Base-by-base conservation (phyloP, 1,284 basidiomycete species). In the Irpex sp. region DNA sequence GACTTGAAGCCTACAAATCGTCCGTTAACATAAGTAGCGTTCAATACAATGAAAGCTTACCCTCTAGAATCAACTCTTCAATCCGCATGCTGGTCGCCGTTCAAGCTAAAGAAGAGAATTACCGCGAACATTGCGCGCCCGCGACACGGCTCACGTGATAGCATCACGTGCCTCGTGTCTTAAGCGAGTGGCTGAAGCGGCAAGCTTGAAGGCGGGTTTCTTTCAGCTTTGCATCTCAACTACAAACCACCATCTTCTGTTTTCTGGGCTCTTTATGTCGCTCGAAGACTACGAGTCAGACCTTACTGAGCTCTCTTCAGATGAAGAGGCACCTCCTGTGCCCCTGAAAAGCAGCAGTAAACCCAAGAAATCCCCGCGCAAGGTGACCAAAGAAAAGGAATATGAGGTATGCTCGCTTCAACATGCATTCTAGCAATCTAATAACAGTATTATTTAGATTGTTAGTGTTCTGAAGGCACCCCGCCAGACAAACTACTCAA, bases 1-100 rank as follows among this genome's bases (percentile, higher is more conserved):
- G 95, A 98, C 77, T 98, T 98, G 84, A 96, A 96, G 59, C 94
- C 93, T 94, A 53, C 11, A 13, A 19, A 19, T 5, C 26, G 11
- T 64, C 1, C 60, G 15, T 7, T 13, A 15, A 17, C 36, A 21
- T 43, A 26, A 9, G n/a, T 47, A 35, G 21, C 3, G 36, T 17
- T 19, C 26, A 21, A 47, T 11, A n/a, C 31, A 55, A 26, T 26
- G 26, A 26, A 26, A 26, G 26, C 66, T 21, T 21, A 82, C 89
- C 91, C 76, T 93, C 91, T 56, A 93, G 79, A 59, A 93, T 87
- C 51, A 93, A 84, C 70, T 93, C 91, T 72, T 93, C 89, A 58
- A 93, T 93, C 65, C 90, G 81, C 91, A 93, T 93, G 61, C 60
- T 66, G 37, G 60, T 75, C 57, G 46, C 37, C 57, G n/a, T 43